Base-by-base conservation (phyloP, 73 alveolate genomes). In the Breviolum minutum region DNA sequence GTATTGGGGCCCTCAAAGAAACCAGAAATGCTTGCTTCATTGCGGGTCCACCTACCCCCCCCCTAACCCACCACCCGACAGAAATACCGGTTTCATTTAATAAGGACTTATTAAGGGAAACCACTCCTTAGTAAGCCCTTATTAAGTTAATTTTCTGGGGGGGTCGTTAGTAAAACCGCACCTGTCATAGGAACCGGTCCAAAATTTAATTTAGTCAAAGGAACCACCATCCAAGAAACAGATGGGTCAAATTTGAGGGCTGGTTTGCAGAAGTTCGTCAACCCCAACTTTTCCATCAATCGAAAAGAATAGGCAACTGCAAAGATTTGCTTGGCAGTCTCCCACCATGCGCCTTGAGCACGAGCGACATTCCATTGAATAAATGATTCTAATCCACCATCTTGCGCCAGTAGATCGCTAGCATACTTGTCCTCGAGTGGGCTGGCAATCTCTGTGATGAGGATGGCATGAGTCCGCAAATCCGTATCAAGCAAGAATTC, bases 321-420 rank as follows among this genome's bases (percentile, higher is more conserved):
- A 32, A 82, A 13, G 69, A 89, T 68, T 2, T 19, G 61, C 64
- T 40, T n/a, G 14, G 87, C 96, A 0, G 87, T 89, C 9, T 16
- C 5, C 76, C 96, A 89, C 96, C 96, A 89, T 0, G 77, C n/a
- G 66, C 95, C 29, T 12, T 63, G 29, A 10, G 95, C 95, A 5
- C 95, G 61, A 4, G 12, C 60, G 19, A 63, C 82, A 30, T 48
- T 70, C 95, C 95, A 86, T 9, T 30, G 12, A 48, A 86, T 17
- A 63, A 24, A 19, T 29, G 30, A n/a, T 64, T 86, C 82, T 10
- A 32, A 7, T 13, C 95, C 95, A 8, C 61, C 29, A 13, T 29
- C 40, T 24, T 86, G 95, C 8, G 82, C 95, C 14, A 12, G 10
- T 1, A 86, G 66, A 32, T 86, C 95, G 7, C 17, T 8, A 2